Conservation (phyloP, 2,329 filamentous ascomycete species). For the Talaromyces piceae region DNA sequence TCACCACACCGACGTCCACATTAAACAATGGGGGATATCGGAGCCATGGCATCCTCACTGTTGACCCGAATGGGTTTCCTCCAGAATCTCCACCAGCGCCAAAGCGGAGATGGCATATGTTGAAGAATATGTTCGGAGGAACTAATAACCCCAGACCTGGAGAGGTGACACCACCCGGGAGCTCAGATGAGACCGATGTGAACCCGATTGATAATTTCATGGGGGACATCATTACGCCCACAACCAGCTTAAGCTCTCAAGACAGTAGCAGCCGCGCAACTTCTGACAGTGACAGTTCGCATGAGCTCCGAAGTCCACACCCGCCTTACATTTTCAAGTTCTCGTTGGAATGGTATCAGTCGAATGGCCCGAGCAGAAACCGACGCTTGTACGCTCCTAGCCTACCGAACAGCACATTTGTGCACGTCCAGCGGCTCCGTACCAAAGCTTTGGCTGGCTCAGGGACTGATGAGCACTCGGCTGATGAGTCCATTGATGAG, state of each 20-base stretch:
- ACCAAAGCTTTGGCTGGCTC: slow-evolving; percentile 14
- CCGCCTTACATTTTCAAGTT: slow-evolving; percentile 59
- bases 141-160: slow-evolving; percentile 39
- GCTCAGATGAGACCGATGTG: slow-evolving; percentile 30
- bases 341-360: slow-evolving; percentile 57
- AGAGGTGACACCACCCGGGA: slow-evolving; percentile 33
- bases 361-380: slow-evolving; percentile 44
- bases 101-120: slow-evolving; percentile 43
- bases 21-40: slow-evolving; percentile 5
- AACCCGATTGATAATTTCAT: slow-evolving; percentile 16
- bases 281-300: slow-evolving; percentile 18
- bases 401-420: slow-evolving; percentile 50
- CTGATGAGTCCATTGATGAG: slow-evolving; percentile 13
- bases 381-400: slow-evolving; percentile 49
- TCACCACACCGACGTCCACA: slow-evolving; percentile 39
- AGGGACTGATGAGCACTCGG: slow-evolving; percentile 13
- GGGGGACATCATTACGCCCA: slow-evolving; percentile 14
- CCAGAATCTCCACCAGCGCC: slow-evolving; percentile 14
- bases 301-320: slow-evolving; percentile 37
- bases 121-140: slow-evolving; percentile 44
- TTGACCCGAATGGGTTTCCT: slow-evolving; percentile 14
- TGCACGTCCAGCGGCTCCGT: slow-evolving; percentile 41
- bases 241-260: slow-evolving; percentile 17
- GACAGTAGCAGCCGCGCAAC: slow-evolving; percentile 18
- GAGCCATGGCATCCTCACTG: slow-evolving; percentile 10